Evolutionary conservation across 1,284 basidiomycete species (phyloP), one percentile per base, ranked within the genome.

Genomic region (Sphaerobolus stellatus): DNA sequence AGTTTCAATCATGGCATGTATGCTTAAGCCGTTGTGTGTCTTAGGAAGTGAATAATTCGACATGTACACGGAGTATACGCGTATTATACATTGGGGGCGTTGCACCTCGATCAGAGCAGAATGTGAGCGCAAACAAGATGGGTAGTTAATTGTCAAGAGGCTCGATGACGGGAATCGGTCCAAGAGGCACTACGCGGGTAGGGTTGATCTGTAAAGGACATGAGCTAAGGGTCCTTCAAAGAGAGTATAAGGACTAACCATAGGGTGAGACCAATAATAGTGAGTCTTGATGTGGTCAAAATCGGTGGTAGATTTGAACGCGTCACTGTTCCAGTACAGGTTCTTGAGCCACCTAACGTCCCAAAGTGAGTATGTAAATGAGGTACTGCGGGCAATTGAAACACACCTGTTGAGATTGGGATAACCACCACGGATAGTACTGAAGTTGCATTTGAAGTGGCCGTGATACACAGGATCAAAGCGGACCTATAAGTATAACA

Each of bases 381-480:
- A 22, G 14, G 13, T 20, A 20, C n/a, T 13, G 38, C 4, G 28
- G 30, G 48, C 18, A 40, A 27, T n/a, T 16, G 2, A 30, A 31
- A 68, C 80, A 58, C 58, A 85, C 84, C 72, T 70, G 71, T 96
- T 83, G 49, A 95, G 79, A 48, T 83, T 79, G 24, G 93, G 92
- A 71, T 93, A 96, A 24, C 89, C 88, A 64, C 85, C 65, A 8
- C 88, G 83, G 59, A 91, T 90, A 45, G 82, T 81, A 33, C 85
- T 84, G 61, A 92, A 71, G 78, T 97, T 96, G 76, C 93, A 96
- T 71, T 98, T 98, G 81, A 98, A 98, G 71, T 94, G 90, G 1
- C 85, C 84, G 52, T 89, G 82, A 72, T 99, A 98, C 30, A 92
- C 94, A 0, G 90, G 88, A 65, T 96, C 93, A 66, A 84, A 78